Base-by-base conservation (phyloP, 164 flowering plant genomes). In the Buxus sempervirens region DNA sequence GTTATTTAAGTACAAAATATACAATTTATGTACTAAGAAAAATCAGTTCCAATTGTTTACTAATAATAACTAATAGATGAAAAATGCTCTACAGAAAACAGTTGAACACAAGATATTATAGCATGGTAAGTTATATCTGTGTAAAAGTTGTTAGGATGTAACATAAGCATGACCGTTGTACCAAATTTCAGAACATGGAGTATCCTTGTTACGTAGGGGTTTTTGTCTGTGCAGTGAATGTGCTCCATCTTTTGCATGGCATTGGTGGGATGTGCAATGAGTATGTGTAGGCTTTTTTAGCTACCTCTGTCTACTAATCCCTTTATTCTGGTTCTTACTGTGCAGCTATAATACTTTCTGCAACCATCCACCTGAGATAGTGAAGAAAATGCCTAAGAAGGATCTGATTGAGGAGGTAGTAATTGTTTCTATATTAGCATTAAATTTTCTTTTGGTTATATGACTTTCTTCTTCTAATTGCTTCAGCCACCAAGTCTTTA, bases 381-480 rank as follows among this genome's bases (percentile, higher is more conserved):
- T 88, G 64, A 88, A 88, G 80, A 86, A 84, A 77, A 79, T 88
- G 88, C 93, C 88, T 15, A 86, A 82, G 66, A 88, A 79, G 80
- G 93, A 88, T 73, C 93, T 88, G 19, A 82, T 87, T 26, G 90
- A 88, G 81, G 93, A 88, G 90, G 93, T 88, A 54, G 51, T 49
- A 10, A 45, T 45, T 42, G 12, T 65, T 8, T n/a, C 36, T 60
- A 45, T 45, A 45, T 15, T 4, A n/a, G 21, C 21, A 0, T 62
- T 49, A 9, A 16, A 21, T 65, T 32, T 18, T 61, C 9, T 15
- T 59, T 23, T 6, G 21, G 23, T 9, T 4, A 19, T 28, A 19
- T 28, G n/a, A 6, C 51, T 45, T 45, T 45, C 18, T 5, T 45
- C 18, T 45, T 45, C 51, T 4, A 10, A 45, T 45, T 15, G 14